Evolutionary conservation across 2,329 filamentous ascomycete genomes (phyloP), one percentile per base, ranked within the genome.

Genomic region (Cytospora paraplurivora): DNA sequence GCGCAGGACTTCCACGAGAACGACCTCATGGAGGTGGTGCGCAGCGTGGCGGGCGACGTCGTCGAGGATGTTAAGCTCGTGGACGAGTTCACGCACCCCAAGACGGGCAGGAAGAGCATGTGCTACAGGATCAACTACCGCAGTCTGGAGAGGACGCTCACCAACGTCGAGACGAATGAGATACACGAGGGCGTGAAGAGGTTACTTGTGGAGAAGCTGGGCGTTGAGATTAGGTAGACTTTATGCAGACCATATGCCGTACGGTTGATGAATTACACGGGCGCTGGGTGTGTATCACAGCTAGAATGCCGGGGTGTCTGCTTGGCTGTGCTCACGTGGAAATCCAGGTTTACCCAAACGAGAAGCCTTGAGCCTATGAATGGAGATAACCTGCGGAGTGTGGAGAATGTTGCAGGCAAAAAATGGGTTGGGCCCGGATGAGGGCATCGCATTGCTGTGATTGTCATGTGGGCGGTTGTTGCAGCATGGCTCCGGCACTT

Each of bases 111-210:
- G 69, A 89, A 85, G 78, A 97, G 93, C 78, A 77, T 95, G 79
- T 96, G 92, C 77, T 99, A 97, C 76, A 85, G 93, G 67, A 89
- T 98, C 76, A 94, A 94, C 73, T 99, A 99, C 78, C 86, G 95
- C 68, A 97, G 93, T 75, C 78, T 97, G 69, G 94, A 97, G 80
- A 85, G 90, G 72, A 99, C 94, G 1, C 78, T 99, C 75, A 97
- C 90, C 11, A 95, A 93, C 70, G 81, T 85, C 41, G 91, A 97
- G 80, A 85, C 88, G 12, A 96, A 96, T 73, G 76, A 80, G 51
- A 77, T 96, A 72, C 94, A 99, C 74, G 81, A 87, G 56, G 76
- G 81, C 68, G 88, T 98, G 52, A 80, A 82, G 50, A 71, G 78
- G 66, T 82, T 85, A 68, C 77, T 98, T 67, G 88, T 91, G 3